Evolutionary conservation across 2,329 filamentous ascomycete genomes (phyloP), one percentile per base, ranked within the genome.

Genomic region (Cephalotrichum gorgonifer): DNA sequence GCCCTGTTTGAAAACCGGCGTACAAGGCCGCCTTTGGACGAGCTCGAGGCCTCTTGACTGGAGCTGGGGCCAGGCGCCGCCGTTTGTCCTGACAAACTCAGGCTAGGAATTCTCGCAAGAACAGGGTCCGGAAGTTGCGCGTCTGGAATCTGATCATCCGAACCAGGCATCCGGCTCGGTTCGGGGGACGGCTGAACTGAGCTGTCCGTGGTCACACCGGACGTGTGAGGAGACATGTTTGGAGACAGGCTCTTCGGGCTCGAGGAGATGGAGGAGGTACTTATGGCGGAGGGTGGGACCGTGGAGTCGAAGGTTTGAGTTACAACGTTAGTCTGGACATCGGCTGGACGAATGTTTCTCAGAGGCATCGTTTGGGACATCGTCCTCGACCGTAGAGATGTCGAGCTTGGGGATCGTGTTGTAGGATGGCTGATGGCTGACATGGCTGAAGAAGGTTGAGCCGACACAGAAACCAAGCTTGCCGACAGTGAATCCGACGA

Each of bases 1-100:
- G 89, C 88, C 53, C 85, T 82, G 57, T 86, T 87, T 28, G 93
- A 97, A 22, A 96, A 71, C 54, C 90, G 80, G 54, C 93, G 82
- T 56, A 97, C 94, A 50, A 97, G 67, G 46, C 68, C 46, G 14
- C 46, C 39, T 27, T 48, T 48, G 12, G 20, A 26, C 20, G 46
- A 30, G 30, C 23, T 25, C 11, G n/a, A n/a, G 15, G 38, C 23
- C 14, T 48, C 58, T 72, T 74, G 45, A 76, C 76, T 38, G 58
- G 58, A 42, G 60, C 44, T 35, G 50, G 45, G 38, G 52, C 50
- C 53, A 48, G 49, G 45, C 44, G 50, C 26, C 43, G 49, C 7
- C 9, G 44, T 51, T 33, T 43, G 45, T 43, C 38, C 54, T 33
- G 50, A 46, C 52, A 47, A 48, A 43, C 54, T 42, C 8, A 43